Conservation (phyloP, 2,329 filamentous ascomycete species). For the Zymoseptoria brevis region DNA sequence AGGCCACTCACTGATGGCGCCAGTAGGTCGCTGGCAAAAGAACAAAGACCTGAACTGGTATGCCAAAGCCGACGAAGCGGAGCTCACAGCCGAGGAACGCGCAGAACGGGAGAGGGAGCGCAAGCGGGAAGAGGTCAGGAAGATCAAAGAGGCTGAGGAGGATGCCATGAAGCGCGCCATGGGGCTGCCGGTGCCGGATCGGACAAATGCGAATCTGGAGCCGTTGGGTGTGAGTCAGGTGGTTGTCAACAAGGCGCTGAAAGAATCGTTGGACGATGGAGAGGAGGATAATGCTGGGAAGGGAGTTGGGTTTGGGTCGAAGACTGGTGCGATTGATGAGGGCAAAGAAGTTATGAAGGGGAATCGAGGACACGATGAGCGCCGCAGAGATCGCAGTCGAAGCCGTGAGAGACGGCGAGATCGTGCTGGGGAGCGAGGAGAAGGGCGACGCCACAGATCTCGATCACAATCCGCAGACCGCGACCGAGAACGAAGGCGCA, state of each 20-base stretch:
- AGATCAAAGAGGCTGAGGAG: conserved; percentile 84
- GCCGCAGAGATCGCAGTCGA: conserved; percentile 20
- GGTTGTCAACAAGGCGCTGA: conserved; percentile 49
- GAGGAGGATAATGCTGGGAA: conserved; percentile 29
- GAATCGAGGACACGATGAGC: conserved; percentile 15
- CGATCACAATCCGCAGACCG: conserved; percentile 23
- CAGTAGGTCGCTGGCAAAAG: conserved; percentile 86
- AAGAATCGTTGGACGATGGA: conserved; percentile 37
- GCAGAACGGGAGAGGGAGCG: conserved; percentile 62
- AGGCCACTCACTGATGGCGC: conserved; percentile 81
- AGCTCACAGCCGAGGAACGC: conserved; percentile 40
- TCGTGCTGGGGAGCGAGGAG: conserved; percentile 15
- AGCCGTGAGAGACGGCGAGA: conserved; percentile 17
- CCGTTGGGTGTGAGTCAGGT: conserved; percentile 53
- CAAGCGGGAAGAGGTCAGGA: conserved; percentile 62
- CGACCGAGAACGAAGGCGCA: conserved; percentile 18
- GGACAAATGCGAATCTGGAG: conserved; percentile 55
- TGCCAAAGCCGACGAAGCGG: conserved; percentile 48
- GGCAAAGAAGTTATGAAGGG: conserved; percentile 11
- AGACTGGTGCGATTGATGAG: conserved; percentile 4
- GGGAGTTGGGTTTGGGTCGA: conserved; percentile 23
- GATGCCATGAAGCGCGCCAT: conserved; percentile 80
- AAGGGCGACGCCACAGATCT: conserved; percentile 18
- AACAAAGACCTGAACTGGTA: conserved; percentile 63
- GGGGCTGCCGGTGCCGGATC: conserved; percentile 64